These are phyloP conservation scores for Gyrodon lividus DNA, from an alignment of 768 basidiomycete genomes.

Conservation along the genomic window DNA sequence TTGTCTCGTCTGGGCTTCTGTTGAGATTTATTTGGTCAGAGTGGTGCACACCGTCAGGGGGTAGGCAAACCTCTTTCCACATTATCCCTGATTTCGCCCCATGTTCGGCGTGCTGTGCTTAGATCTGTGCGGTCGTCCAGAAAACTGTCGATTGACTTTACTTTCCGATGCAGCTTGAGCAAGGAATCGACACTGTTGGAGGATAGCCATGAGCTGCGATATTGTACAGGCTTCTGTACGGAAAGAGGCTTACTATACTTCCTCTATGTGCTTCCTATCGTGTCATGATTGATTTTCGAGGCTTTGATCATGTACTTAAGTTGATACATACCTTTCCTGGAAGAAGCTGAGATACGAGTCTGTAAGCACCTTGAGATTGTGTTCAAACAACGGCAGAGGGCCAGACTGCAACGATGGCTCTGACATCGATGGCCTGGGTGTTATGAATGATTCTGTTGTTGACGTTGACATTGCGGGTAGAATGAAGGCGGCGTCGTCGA, in stretches of 20 bases:
- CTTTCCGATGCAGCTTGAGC: constrained; percentile 67
- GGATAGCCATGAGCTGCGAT: constrained; percentile 1
- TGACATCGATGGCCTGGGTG: constrained; percentile 25
- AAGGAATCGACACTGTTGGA: constrained; percentile 68
- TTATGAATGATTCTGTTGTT: constrained; percentile 19
- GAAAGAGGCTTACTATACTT: constrained; percentile 61
- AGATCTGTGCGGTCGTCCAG: constrained; percentile 72
- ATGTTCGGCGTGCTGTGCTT: constrained; percentile 66
- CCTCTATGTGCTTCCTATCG: constrained; percentile 78
- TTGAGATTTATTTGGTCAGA: constrained; percentile 9
- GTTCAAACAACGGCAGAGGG: constrained; percentile 69
- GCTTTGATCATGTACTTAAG: constrained; percentile 14
- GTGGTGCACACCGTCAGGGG: not conserved
- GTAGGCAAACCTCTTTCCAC: constrained; percentile 66
- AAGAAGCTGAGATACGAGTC: constrained; percentile 83
- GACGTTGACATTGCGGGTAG: constrained; percentile 13
- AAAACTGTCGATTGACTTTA: constrained; percentile 64
- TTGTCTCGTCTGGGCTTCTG: constrained; percentile 80
- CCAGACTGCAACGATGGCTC: constrained; percentile 38
- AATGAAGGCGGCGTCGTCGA: not conserved
- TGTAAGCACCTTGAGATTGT: constrained; percentile 62
- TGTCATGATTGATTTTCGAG: constrained; percentile 17
- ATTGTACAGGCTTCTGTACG: not conserved
- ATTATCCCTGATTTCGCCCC: constrained; percentile 84
- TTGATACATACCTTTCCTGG: constrained; percentile 65